Evolutionary conservation across 768 basidiomycete species (phyloP).

Genomic region (Megacollybia marginata): DNA sequence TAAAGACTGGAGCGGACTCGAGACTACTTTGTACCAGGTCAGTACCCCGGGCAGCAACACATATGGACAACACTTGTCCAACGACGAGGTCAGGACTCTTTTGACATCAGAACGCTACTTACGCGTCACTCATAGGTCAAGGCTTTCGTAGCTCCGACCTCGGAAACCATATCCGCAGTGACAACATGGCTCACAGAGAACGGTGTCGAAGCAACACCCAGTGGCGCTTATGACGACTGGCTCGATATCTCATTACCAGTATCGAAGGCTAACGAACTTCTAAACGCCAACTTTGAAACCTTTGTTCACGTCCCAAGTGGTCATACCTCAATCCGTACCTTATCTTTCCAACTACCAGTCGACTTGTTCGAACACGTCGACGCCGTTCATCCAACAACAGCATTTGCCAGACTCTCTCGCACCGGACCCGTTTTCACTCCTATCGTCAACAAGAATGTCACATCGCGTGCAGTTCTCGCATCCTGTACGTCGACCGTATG

Average conservation of each 20-base stretch:
- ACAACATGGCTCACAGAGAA: conserved; percentile 12
- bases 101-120: too few relatives aligned
- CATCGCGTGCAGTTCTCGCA: conserved; percentile 5
- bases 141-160: conserved; percentile 9
- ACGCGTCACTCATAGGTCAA: conserved; percentile 8
- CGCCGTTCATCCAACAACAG: conserved; percentile 17
- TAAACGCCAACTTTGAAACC: conserved; percentile 13
- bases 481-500: conserved; percentile 14
- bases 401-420: conserved; percentile 3
- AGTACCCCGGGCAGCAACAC: conserved; percentile 18
- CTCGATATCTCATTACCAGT: conserved; percentile 13
- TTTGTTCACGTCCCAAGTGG: conserved; percentile 14
- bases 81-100: conserved; percentile 16
- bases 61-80: conserved; percentile 22
- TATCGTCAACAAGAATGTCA: not conserved
- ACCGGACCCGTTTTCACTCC: not conserved
- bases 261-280: conserved; percentile 14
- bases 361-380: conserved; percentile 13
- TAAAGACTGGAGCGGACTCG: conserved; percentile 18
- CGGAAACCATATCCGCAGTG: conserved; percentile 9
- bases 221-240: conserved; percentile 14
- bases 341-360: conserved; percentile 15
- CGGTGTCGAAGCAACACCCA: conserved; percentile 9
- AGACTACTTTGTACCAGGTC: conserved; percentile 21
- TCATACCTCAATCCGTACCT: conserved; percentile 13